Conservation (phyloP, 164 flowering plant species). For the Kalanchoe fedtschenkoi region DNA sequence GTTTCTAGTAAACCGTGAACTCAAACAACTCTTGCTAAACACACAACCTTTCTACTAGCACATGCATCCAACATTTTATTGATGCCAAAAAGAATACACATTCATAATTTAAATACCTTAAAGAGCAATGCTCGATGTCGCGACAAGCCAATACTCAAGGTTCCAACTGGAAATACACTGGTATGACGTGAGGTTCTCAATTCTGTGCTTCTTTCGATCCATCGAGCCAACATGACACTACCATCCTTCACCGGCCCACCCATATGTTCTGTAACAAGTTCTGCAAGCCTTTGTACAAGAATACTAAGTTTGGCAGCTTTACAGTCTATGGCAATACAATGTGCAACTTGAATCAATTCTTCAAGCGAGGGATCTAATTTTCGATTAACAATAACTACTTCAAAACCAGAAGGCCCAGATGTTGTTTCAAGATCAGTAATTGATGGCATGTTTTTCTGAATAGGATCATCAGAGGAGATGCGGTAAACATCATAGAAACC, state of each 20-base stretch:
- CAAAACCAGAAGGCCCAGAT: slow-evolving; percentile 55
- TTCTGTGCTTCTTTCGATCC: slow-evolving; percentile 76
- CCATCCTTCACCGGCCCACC: slow-evolving; percentile 97
- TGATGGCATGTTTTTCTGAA: slow-evolving; percentile 80
- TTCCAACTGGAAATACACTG: slow-evolving; percentile 79
- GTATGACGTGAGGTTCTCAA: slow-evolving; percentile 73
- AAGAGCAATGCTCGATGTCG: slow-evolving; percentile 97
- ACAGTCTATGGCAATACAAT: slow-evolving; percentile 68
- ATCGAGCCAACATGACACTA: slow-evolving; percentile 58
- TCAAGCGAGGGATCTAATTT: slow-evolving; percentile 65
- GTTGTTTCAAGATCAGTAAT: slow-evolving; percentile 63
- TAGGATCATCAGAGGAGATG: slow-evolving; percentile 39
- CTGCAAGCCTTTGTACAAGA: slow-evolving; percentile 78
- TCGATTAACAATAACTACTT: slow-evolving; percentile 69
- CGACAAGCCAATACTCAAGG: slow-evolving; percentile 71
- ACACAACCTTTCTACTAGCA: neutral
- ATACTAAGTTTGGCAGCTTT: slow-evolving; percentile 38
- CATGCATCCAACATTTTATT: neutral
- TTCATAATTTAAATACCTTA: slow-evolving; percentile 41
- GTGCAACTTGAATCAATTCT: slow-evolving; percentile 84
- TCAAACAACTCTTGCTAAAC: no score
- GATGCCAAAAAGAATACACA: neutral
- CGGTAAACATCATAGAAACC: slow-evolving; percentile 89
- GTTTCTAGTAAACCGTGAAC: neutral
- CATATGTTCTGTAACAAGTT: slow-evolving; percentile 83